phyloP scores from a whole-genome alignment of 805 yeast genomes.

The Barnettozyma wickerhamii region DNA sequence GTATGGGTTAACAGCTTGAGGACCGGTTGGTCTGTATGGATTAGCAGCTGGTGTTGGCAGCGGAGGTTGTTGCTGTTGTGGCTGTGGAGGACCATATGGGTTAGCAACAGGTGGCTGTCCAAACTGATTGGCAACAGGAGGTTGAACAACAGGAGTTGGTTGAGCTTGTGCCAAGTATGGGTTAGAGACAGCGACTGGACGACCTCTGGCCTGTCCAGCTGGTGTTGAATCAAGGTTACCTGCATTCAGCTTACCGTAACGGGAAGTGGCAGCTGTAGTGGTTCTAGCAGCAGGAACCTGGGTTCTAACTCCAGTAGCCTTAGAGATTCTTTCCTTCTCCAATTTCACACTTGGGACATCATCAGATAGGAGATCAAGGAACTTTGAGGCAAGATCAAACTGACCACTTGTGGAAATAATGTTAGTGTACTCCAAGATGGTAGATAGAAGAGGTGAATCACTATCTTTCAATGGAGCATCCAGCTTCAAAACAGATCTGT shows the following conservation, averaged over 20 bases:
- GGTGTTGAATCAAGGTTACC: constrained; percentile 13
- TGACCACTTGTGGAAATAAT: constrained; percentile 79
- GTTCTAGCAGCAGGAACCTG: constrained; percentile 16
- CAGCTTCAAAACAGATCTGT: constrained; percentile 45
- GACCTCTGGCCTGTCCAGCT: constrained; percentile 7
- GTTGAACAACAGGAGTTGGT: constrained; percentile 9
- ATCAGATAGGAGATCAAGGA: constrained; percentile 68
- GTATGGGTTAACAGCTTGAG: constrained; percentile 22
- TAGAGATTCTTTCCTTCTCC: constrained; percentile 75
- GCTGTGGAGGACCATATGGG: constrained; percentile 12
- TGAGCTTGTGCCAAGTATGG: constrained; percentile 7
- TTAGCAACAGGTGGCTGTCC: constrained; percentile 5
- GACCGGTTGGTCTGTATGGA: constrained; percentile 22
- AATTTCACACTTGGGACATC: constrained; percentile 63
- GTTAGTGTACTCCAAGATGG: constrained; percentile 77
- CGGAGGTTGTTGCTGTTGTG: constrained; percentile 2
- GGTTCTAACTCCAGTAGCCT: constrained; percentile 47
- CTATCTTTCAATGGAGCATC: constrained; percentile 23
- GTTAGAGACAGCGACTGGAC: constrained; percentile 6
- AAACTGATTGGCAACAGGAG: constrained; percentile 8
- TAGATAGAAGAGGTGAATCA: constrained; percentile 33
- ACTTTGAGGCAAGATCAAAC: constrained; percentile 71
- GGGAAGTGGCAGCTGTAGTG: constrained; percentile 14
- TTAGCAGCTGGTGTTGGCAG: constrained; percentile 13
- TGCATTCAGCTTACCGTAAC: constrained; percentile 17